Percentiles rank a stretch among this genome's conserved stretches.
Conservation (phyloP, 2,329 filamentous ascomycete genomes). For the Diaporthe vaccinii region DNA sequence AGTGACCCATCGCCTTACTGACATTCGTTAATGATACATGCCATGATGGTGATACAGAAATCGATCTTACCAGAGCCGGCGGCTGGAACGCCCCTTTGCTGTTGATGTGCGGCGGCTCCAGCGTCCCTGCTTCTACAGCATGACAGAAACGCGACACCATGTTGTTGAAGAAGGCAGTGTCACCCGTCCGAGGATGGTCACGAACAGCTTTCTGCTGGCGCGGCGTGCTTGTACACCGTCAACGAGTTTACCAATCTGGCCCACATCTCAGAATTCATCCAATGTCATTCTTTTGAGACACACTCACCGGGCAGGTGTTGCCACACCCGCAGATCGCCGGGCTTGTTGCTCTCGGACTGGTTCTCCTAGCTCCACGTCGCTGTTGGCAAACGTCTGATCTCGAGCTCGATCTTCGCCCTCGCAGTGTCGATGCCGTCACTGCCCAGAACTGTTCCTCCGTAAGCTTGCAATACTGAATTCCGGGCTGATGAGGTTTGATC, state of each 20-base stretch:
- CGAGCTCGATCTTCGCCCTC: background rate
- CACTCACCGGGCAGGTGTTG: background rate
- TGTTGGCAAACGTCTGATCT: background rate
- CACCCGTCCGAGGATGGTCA: background rate
- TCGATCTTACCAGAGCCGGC: background rate
- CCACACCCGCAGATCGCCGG: constrained; percentile 6
- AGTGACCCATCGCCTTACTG: constrained; percentile 9
- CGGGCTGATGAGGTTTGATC: background rate
- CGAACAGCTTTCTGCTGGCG: background rate
- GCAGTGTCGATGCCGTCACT: background rate
- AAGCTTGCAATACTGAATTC: background rate
- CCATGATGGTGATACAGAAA: background rate
- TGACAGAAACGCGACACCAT: constrained; percentile 6
- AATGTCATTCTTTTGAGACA: accelerated
- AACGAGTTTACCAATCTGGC: background rate
- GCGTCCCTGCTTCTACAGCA: constrained; percentile 2
- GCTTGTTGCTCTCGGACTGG: background rate
- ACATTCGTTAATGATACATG: background rate
- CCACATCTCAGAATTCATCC: background rate
- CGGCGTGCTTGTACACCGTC: background rate
- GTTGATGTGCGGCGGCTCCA: background rate
- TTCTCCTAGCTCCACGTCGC: constrained; percentile 4
- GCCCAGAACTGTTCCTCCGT: background rate
- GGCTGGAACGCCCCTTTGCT: background rate
- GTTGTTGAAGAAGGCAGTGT: constrained; percentile 21